Evolutionary conservation across 1,284 basidiomycete genomes (phyloP).

Genomic region (Somion occarium): DNA sequence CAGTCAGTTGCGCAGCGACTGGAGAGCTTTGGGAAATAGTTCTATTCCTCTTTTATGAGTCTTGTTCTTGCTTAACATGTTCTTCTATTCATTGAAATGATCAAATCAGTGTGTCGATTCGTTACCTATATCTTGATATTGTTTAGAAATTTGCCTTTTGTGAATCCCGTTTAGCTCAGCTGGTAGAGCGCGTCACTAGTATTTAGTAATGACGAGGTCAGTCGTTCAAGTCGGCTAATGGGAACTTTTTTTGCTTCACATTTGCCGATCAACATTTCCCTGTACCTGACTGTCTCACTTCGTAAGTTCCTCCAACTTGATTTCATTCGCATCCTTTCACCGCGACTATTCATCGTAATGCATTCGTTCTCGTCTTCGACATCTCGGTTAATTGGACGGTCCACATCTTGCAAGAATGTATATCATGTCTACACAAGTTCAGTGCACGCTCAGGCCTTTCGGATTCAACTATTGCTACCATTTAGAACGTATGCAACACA

Average conservation of each 20-base stretch:
- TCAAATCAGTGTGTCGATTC: too few species aligned
- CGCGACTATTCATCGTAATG: too few species aligned
- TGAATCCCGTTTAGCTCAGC: constrained; percentile 42
- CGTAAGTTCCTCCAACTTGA: not conserved
- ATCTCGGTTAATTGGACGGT: not conserved
- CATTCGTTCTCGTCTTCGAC: not conserved
- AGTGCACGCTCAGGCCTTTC: not conserved
- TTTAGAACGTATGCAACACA: constrained; percentile 1
- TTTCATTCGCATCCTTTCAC: too few species aligned
- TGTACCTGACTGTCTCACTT: too few species aligned
- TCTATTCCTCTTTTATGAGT: too few species aligned
- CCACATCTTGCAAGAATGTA: too few species aligned
- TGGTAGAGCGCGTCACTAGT: constrained; percentile 62
- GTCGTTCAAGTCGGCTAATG: constrained; percentile 40
- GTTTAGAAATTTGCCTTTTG: not conserved
- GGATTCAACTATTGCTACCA: not conserved
- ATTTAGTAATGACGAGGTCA: constrained; percentile 38
- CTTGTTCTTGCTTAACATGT: too few species aligned
- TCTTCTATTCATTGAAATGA: too few species aligned
- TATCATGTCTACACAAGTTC: not conserved
- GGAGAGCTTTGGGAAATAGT: constrained; percentile 13
- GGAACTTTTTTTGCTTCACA: constrained; percentile 20
- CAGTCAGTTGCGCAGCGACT: constrained; percentile 24
- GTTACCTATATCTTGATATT: too few species aligned
- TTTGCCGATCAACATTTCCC: not conserved